phyloP scores from a whole-genome alignment of 306 rosid genomes.

The Cucumis sativus region DNA sequence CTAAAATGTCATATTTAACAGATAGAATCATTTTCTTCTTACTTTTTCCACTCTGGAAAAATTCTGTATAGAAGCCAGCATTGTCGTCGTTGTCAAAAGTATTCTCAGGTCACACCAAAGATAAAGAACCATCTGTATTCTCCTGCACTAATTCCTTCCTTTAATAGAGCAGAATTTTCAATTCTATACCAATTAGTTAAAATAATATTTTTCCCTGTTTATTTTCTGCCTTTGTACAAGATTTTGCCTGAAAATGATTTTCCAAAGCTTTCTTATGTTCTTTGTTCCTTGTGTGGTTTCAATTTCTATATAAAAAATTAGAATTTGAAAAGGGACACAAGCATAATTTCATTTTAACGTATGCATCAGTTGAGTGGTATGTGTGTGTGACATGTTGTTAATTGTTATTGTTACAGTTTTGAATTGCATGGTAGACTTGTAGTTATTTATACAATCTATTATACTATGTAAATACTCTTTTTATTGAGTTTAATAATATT shows the following conservation, averaged over 20 bases:
- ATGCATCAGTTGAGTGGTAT: neutral
- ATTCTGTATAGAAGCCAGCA: neutral
- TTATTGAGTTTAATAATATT: neutral
- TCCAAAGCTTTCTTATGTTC: no score
- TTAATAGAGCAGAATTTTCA: neutral
- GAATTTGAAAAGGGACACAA: neutral
- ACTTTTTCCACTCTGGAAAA: neutral
- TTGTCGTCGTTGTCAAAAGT: neutral
- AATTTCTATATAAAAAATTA: neutral
- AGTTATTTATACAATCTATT: neutral
- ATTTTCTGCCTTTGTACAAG: neutral
- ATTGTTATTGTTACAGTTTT: neutral
- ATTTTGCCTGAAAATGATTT: no score
- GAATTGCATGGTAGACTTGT: neutral
- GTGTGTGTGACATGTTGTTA: no score
- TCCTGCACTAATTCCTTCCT: neutral
- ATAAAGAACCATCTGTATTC: neutral
- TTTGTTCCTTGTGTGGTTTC: neutral
- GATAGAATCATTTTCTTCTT: neutral
- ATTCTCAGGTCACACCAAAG: neutral
- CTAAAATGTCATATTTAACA: neutral
- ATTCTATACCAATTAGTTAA: neutral
- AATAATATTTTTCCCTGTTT: neutral
- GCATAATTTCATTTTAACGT: no score
- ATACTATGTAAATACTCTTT: neutral